Evolutionary conservation across 768 basidiomycete species (phyloP).

Genomic region (Holtermannia corniformis): DNA sequence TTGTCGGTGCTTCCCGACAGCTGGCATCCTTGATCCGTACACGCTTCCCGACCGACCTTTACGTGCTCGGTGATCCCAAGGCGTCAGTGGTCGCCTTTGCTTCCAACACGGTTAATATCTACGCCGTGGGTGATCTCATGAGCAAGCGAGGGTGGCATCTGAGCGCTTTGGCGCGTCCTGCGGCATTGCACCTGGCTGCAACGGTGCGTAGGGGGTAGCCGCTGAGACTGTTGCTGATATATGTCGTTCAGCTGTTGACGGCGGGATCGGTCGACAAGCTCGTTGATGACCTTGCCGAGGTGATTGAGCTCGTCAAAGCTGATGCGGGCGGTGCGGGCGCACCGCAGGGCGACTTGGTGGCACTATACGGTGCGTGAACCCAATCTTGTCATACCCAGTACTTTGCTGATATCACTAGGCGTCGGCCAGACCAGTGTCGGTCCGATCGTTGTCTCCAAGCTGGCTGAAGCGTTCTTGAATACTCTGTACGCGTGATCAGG

Average conservation of each 20-base stretch:
- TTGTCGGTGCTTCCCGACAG: conserved; percentile 62
- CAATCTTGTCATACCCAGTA: not conserved
- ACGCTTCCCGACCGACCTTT: conserved; percentile 53
- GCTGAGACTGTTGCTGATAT: conserved; percentile 3
- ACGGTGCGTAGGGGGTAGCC: conserved; percentile 53
- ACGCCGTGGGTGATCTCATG: conserved; percentile 88
- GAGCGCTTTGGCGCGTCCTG: conserved; percentile 67
- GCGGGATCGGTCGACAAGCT: conserved; percentile 65
- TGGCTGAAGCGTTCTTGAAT: conserved; percentile 74
- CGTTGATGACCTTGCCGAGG: conserved; percentile 70
- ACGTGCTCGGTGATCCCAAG: conserved; percentile 78
- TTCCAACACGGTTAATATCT: conserved; percentile 54
- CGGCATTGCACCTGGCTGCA: conserved; percentile 84
- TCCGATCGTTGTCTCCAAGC: conserved; percentile 63
- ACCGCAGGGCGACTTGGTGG: conserved; percentile 72
- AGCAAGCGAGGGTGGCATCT: conserved; percentile 79
- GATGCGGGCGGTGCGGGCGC: conserved; percentile 47
- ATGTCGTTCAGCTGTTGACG: conserved; percentile 58
- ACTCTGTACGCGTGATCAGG: conserved; percentile 56
- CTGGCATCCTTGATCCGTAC: conserved; percentile 55
- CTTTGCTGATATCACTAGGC: conserved; percentile 46
- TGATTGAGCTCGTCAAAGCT: conserved; percentile 60
- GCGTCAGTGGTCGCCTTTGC: conserved; percentile 85
- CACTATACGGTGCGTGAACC: conserved; percentile 63
- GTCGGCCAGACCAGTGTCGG: conserved; percentile 76